phyloP scores from a whole-genome alignment of 345 rosid species.

The Eutrema heterophyllum region DNA sequence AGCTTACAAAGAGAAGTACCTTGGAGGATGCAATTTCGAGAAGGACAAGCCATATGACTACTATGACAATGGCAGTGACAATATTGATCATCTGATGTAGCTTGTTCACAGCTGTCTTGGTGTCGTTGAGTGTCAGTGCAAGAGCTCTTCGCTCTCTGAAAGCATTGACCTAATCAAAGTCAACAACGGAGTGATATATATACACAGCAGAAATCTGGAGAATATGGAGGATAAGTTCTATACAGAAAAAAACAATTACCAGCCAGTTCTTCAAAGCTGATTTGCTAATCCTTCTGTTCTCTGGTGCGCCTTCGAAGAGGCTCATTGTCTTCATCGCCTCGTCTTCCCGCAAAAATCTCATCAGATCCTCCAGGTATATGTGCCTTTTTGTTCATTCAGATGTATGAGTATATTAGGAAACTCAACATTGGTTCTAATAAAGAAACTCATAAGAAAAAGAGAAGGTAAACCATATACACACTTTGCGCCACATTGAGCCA shows the following conservation, averaged over 20 bases:
- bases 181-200: conserved; percentile 32
- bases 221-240: neutral
- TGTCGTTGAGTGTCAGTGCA: conserved; percentile 83
- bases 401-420: conserved; percentile 33
- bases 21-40: conserved; percentile 72
- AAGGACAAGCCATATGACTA: conserved; percentile 64
- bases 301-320: conserved; percentile 66
- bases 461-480: conserved; percentile 18
- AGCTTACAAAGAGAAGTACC: conserved; percentile 55
- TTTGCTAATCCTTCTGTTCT: conserved; percentile 57
- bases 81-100: conserved; percentile 69
- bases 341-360: conserved; percentile 77
- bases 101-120: conserved; percentile 89
- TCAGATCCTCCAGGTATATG: conserved; percentile 61
- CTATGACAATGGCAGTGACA: conserved; percentile 39
- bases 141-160: conserved; percentile 94
- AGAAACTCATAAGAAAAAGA: neutral
- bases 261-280: conserved; percentile 71
- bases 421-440: neutral
- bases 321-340: conserved; percentile 69
- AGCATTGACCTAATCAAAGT: conserved; percentile 60
- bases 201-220: conserved; percentile 9
- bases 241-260: conserved; percentile 41
- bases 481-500: conserved; percentile 56
- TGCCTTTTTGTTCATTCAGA: conserved; percentile 49